Base-by-base conservation (phyloP, 768 basidiomycete species). In the Sarcodon aspratus region DNA sequence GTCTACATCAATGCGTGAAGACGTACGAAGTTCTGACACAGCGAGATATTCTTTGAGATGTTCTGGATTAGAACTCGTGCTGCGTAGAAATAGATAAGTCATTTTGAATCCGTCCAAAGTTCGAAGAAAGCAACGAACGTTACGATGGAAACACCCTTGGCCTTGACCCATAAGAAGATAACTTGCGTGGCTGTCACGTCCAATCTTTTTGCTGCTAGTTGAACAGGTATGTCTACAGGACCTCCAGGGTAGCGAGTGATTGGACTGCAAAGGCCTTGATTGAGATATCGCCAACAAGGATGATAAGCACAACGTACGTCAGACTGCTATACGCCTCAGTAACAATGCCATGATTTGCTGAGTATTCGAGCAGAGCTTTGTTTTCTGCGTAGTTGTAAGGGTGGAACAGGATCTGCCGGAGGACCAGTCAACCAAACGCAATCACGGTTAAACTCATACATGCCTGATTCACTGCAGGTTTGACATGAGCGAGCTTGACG, bases 401-500 rank as follows among this genome's bases (percentile, higher is more conserved):
- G 59, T 85, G 80, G 33, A 86, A 65, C 50, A 73, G 71, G 45
- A 87, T 80, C 79, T 85, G 49, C 5, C 11, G 43, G 12, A 33
- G 21, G 31, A 35, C 17, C 33, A 13, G 43, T 9, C 36, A 7
- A 12, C 7, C 12, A 13, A 12, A 9, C 21, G 32, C 13, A 45
- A 13, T 36, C 31, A 11, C 32, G 46, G 18, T 9, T 3, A 31
- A 27, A 38, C 34, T 15, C 31, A 12, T 12, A 55, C 52, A 3
- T n/a, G 79, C 83, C 67, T 88, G 85, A 57, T 89, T 85, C 36
- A 82, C 82, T 1, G 76, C 80, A 3, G 85, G 85, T 35, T 70
- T 75, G 54, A 80, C 62, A 34, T 63, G 67, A 1, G 79, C 78
- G 0, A 62, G 58, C 54, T 73, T 74, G 47, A 79, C 47, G 3